Evolutionary conservation across 129 eudicot species (phyloP).

Genomic region (Chrysanthemum makinoi): DNA sequence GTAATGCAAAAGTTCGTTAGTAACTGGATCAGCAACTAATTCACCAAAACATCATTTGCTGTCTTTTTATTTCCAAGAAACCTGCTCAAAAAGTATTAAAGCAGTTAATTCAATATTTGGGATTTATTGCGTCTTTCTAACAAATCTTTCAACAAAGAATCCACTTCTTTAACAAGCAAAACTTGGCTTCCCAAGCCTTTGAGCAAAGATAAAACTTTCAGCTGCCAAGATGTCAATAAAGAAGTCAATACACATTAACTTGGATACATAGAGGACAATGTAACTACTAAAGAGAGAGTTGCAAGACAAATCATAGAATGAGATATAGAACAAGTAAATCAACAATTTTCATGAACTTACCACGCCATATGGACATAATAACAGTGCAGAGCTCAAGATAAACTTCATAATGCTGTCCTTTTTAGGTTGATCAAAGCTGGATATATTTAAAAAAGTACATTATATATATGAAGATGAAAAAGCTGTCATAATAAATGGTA

Average conservation of each 20-base stretch:
- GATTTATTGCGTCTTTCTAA: slow-evolving; percentile 39
- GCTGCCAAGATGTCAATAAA: slow-evolving; percentile 42
- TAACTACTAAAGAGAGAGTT: neutral
- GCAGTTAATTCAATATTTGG: neutral
- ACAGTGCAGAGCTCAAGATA: slow-evolving; percentile 44
- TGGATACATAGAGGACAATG: neutral
- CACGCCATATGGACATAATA: slow-evolving; percentile 62
- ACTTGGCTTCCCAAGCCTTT: slow-evolving; percentile 73
- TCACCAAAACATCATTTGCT: slow-evolving; percentile 58
- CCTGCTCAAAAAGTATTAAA: slow-evolving; percentile 37
- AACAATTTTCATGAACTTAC: slow-evolving; percentile 34
- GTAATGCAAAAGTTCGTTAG: slow-evolving; percentile 87
- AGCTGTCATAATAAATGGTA: neutral
- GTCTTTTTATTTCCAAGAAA: slow-evolving; percentile 50
- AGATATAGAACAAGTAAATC: neutral
- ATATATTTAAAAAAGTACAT: slow-evolving; percentile 2
- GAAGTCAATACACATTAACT: neutral
- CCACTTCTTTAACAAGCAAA: slow-evolving; percentile 47
- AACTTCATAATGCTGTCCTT: slow-evolving; percentile 48
- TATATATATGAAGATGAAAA: slow-evolving; percentile 12
- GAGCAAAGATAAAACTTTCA: slow-evolving; percentile 62
- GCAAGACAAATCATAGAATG: too few relatives aligned
- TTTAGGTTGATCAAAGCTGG: slow-evolving; percentile 58
- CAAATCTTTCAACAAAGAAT: slow-evolving; percentile 51
- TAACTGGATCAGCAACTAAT: slow-evolving; percentile 80